These are phyloP conservation scores for Xylaria sp. DNA, from an alignment of 2,329 filamentous ascomycete species.

Conservation along the genomic window DNA sequence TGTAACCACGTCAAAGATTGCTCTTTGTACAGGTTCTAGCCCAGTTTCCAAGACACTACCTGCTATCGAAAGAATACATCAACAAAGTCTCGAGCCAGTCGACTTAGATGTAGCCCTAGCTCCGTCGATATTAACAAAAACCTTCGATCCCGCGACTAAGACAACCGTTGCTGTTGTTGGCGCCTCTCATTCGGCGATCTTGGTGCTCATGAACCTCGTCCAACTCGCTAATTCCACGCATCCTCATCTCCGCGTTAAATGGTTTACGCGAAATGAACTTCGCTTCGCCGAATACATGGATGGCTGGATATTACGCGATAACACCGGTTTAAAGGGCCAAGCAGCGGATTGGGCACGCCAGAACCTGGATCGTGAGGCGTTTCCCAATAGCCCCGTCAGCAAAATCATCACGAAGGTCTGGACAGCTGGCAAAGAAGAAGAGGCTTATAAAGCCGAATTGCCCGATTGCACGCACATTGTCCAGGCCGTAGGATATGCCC, in stretches of 20 bases:
- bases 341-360: slow-evolving; percentile 68
- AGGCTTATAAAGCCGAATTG: slow-evolving; percentile 58
- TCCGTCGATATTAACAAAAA: slow-evolving; percentile 58
- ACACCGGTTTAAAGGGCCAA: slow-evolving; percentile 71
- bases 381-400: slow-evolving; percentile 58
- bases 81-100: slow-evolving; percentile 51
- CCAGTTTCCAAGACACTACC: slow-evolving; percentile 59
- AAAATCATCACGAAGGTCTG: slow-evolving; percentile 59
- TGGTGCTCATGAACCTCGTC: slow-evolving; percentile 70
- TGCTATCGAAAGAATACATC: slow-evolving; percentile 42
- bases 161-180: slow-evolving; percentile 67
- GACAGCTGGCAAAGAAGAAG: slow-evolving; percentile 55
- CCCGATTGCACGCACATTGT: slow-evolving; percentile 62
- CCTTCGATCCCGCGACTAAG: slow-evolving; percentile 51
- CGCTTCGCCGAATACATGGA: slow-evolving; percentile 71
- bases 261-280: slow-evolving; percentile 70
- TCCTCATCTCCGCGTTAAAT: slow-evolving; percentile 64
- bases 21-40: slow-evolving; percentile 68
- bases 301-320: slow-evolving; percentile 72
- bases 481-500: slow-evolving; percentile 68
- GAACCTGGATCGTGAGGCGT: slow-evolving; percentile 64
- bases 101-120: slow-evolving; percentile 66
- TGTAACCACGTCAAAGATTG: slow-evolving; percentile 55
- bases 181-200: slow-evolving; percentile 70
- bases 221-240: slow-evolving; percentile 62